phyloP scores from a whole-genome alignment of 108 stramenopile species.

The Conticribra weissflogii region DNA sequence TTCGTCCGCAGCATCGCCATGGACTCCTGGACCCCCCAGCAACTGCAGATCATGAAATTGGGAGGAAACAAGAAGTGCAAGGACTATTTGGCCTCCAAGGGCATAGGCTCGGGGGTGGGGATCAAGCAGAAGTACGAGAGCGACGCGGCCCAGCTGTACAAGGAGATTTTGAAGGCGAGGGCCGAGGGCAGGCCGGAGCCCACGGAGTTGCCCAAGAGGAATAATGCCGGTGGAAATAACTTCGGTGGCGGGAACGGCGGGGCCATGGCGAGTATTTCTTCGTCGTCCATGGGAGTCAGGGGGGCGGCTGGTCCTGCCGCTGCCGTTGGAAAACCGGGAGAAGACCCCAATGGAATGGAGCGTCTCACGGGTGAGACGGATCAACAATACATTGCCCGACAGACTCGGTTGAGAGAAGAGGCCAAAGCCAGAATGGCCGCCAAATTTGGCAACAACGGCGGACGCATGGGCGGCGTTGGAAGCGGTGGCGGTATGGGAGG shows the following conservation, averaged over 20 bases:
- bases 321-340: conserved; percentile 15
- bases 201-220: conserved; percentile 57
- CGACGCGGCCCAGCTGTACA: conserved; percentile 87
- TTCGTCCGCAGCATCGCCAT: conserved; percentile 97
- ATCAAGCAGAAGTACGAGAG: conserved; percentile 87
- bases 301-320: conserved; percentile 19
- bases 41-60: conserved; percentile 79
- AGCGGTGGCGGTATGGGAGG: conserved; percentile 19
- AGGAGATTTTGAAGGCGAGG: conserved; percentile 80
- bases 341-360: conserved; percentile 91
- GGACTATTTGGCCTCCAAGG: conserved; percentile 62
- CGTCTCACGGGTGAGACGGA: conserved; percentile 89
- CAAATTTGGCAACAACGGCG: conserved; percentile 82
- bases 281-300: conserved; percentile 32
- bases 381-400: conserved; percentile 89
- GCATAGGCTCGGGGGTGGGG: conserved; percentile 62
- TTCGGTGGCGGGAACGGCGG: no score
- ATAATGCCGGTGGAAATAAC: conserved; percentile 12
- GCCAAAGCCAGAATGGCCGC: conserved; percentile 86
- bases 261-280: conserved; percentile 36
- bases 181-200: conserved; percentile 83
- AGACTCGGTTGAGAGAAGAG: conserved; percentile 87
- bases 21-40: conserved; percentile 94
- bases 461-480: conserved; percentile 55
- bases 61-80: conserved; percentile 87